Evolutionary conservation across 202 grass and related monocot genomes (phyloP), one percentile per base, ranked within the genome.

Genomic region (Elaeis oleifera): DNA sequence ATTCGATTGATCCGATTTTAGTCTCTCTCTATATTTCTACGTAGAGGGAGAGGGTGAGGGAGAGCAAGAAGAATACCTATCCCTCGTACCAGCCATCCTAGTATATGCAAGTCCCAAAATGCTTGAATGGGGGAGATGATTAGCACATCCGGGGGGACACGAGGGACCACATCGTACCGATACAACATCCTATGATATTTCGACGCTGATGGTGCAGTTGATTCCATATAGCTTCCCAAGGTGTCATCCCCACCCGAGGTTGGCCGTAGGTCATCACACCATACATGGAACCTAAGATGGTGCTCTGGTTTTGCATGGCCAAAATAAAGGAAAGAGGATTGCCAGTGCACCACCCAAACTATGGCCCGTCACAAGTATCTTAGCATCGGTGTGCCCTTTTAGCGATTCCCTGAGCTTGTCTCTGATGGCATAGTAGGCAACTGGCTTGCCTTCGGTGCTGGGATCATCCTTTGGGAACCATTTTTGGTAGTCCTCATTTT

Each of bases 311-410:
- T 60, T 96, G 90, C 76, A 85, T 64, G 53, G 79, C 67, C 64
- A 90, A 50, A 6, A 88, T 59, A 61, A 78, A 24, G 78, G 3
- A 61, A 96, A 90, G 60, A 90, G 68, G 70, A 69, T 69, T 59
- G 86, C 83, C 58, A 90, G 74, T 63, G 83, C 87, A 23, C 87
- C 90, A 14, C 90, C 87, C 21, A 83, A 73, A 55, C 90, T 78
- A 73, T 90, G 79, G 49, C 83, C 86, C 3, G 87, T 90, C 36
- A 96, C 65, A 59, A 90, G 66, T 24, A 96, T 18, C 81, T 76
- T 82, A 56, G 87, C 90, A 50, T 65, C 78, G 57, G 8, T 48
- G 65, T 71, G 71, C 54, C 60, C 57, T 58, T 56, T 66, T 68
- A 96, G 51, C 70, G 83, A 16, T 54, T 62, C 44, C 23, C 23